Evolutionary conservation across 2,329 filamentous ascomycete species (phyloP).

Genomic region (Diaporthe velutina): DNA sequence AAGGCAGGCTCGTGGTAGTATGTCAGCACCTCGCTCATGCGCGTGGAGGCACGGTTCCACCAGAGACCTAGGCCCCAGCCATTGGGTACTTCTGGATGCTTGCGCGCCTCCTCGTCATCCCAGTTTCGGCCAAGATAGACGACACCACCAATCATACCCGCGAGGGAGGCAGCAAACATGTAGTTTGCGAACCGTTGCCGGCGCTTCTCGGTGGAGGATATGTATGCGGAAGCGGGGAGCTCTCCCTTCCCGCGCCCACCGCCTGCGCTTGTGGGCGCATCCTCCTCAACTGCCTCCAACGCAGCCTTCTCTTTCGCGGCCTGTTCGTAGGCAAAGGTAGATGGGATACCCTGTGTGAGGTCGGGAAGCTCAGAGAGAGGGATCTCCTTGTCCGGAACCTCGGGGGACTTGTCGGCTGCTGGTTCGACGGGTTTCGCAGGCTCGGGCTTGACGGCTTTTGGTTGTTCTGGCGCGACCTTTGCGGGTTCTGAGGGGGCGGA

Average conservation of each 20-base stretch:
- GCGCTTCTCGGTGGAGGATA: constrained; percentile 90
- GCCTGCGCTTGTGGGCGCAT: constrained; percentile 53
- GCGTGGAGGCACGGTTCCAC: constrained; percentile 84
- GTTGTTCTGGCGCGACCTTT: constrained; percentile 20
- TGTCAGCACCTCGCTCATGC: constrained; percentile 80
- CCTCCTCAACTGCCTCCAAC: constrained; percentile 53
- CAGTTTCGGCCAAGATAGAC: constrained; percentile 90
- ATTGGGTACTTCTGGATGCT: constrained; percentile 79
- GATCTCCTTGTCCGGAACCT: constrained; percentile 58
- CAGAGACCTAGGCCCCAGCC: constrained; percentile 83
- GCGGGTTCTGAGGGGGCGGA: constrained; percentile 26
- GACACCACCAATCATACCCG: constrained; percentile 68
- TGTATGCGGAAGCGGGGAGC: constrained; percentile 83
- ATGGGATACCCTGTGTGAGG: constrained; percentile 93
- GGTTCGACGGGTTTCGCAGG: constrained; percentile 28
- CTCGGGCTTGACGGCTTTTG: constrained; percentile 36
- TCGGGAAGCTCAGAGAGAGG: constrained; percentile 83
- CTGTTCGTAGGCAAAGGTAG: constrained; percentile 86
- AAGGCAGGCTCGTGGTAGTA: constrained; percentile 98
- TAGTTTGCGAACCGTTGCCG: constrained; percentile 82
- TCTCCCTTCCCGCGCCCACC: constrained; percentile 72
- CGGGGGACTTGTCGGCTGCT: constrained; percentile 37
- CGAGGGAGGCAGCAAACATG: constrained; percentile 74
- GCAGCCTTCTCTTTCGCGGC: constrained; percentile 55
- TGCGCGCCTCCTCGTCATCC: constrained; percentile 81